Base-by-base conservation (phyloP, 1,139 yeast species). In the Debaryomyces singareniensis region DNA sequence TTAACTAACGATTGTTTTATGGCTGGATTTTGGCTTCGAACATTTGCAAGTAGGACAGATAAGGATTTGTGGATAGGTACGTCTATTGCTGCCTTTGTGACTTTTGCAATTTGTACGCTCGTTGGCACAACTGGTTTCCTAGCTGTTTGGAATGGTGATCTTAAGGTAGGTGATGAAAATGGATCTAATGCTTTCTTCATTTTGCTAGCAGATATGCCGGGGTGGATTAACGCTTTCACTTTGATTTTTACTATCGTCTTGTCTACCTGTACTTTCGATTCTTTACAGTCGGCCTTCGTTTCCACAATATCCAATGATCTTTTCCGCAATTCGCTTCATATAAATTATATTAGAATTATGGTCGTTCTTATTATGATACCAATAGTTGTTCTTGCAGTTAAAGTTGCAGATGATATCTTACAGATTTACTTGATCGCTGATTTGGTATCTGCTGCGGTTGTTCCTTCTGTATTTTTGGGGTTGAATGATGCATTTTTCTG, bases 1-100 rank as follows among this genome's bases (percentile, higher is more conserved):
- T 71, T 86, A 30, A 84, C 96, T 25, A 89, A 89, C 47, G 96
- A 86, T 50, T 77, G 89, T 48, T 87, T 89, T 54, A 64, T 89
- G 71, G 75, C 95, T 21, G 95, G 95, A 0, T 87, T 87, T 53
- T 89, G 97, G 97, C 62, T 89, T 41, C 70, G 97, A 49, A 83
- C 97, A 0, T 89, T 89, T 63, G 95, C 97, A 3, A 80, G 95
- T 11, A 74, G 75, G 39, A 62, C 87, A 7, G 75, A 86, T 54
- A 75, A 67, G 44, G 96, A 87, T 48, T 67, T 89, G 45, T 58
- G 72, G 54, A 71, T 84, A 43, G 94, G 94, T 14, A 75, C 89
- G 32, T 63, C 78, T 2, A 58, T 87, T 36, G 95, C 96, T 1
- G 71, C 91, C 0, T 49, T 82, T 35, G 70, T 82, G 22, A 64